Base-by-base conservation (phyloP, 2,329 filamentous ascomycete genomes). In the Apiospora kogelbergensis region DNA sequence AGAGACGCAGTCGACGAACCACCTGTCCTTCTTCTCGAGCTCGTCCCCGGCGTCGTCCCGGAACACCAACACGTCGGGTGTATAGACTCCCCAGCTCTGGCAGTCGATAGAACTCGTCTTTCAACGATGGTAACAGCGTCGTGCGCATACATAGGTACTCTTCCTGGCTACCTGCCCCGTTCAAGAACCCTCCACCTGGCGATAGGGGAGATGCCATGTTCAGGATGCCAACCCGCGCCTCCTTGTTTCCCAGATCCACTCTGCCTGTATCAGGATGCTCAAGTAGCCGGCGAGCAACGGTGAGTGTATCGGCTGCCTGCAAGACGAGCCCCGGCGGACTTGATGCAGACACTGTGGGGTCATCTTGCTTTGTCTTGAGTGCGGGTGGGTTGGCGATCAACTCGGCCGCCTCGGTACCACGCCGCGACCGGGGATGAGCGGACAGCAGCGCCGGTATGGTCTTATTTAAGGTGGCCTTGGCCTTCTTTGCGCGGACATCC, bases 201-300 rank as follows among this genome's bases (percentile, higher is more conserved):
- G 84, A 83, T 0, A 89, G 81, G 0, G 88, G 87, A 0, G 88
- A 91, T 0, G 88, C 88, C 88, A 91, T 90, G 76, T 89, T 90
- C 3, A 91, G 80, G 30, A 91, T 80, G 4, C 83, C 86, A 1
- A 88, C 81, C 45, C 84, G 78, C 10, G 74, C 68, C 15, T 57
- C 45, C 9, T 48, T 67, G 67, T 74, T 74, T 0, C 68, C 66
- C 3, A 73, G 69, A 66, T 73, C 73, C 2, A 66, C 42, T 26
- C 40, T 67, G 46, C 40, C 20, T 22, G 65, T 67, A 2, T 68
- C 26, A 7, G 45, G 22, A n/a, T 68, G 17, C 53, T 69, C 53
- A 22, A 75, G 70, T 13, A 84, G 79, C 0, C 76, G 72, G 41
- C 79, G 78, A 0, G 88, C 88, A 0, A 85, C 87, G 2, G 82